Percentiles rank a stretch among this genome's conserved stretches.
phyloP scores from a whole-genome alignment of 1,284 basidiomycete genomes.

The Ustilago cynodontis region DNA sequence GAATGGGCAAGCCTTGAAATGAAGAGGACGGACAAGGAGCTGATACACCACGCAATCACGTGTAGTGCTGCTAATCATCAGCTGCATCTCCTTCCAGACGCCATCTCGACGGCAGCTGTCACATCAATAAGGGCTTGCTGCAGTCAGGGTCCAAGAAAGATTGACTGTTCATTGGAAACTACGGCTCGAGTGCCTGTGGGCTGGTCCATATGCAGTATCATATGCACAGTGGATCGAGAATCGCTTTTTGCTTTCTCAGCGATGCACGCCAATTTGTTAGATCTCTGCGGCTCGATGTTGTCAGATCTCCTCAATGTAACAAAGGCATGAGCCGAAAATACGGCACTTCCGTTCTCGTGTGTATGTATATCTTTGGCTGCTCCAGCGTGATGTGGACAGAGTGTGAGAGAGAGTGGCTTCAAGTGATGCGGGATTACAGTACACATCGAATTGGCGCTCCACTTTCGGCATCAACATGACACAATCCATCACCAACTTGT shows the following conservation, averaged over 20 bases:
- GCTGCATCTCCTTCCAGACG: conserved; percentile 13
- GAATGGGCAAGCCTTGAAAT: no score
- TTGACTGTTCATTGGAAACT: background rate
- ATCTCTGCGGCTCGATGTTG: no score
- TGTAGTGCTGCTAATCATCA: conserved; percentile 28
- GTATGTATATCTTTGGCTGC: background rate
- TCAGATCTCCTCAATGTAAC: background rate
- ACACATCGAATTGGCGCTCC: no score
- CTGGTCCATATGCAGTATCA: no score
- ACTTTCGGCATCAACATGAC: background rate
- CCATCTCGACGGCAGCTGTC: background rate
- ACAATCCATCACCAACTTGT: background rate
- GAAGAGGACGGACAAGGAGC: background rate
- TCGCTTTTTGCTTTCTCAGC: conserved; percentile 38
- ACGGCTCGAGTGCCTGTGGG: background rate
- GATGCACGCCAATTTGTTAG: conserved; percentile 23
- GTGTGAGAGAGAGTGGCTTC: no score
- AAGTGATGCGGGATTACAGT: no score
- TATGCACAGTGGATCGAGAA: background rate
- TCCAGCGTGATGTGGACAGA: no score
- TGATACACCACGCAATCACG: background rate
- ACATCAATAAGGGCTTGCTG: background rate
- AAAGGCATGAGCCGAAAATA: no score
- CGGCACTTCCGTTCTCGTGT: background rate
- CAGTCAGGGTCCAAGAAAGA: conserved; percentile 13